Percentiles rank a stretch among this genome's conserved stretches.
Conservation (phyloP, 768 basidiomycete genomes). For the Cyathus striatus region DNA sequence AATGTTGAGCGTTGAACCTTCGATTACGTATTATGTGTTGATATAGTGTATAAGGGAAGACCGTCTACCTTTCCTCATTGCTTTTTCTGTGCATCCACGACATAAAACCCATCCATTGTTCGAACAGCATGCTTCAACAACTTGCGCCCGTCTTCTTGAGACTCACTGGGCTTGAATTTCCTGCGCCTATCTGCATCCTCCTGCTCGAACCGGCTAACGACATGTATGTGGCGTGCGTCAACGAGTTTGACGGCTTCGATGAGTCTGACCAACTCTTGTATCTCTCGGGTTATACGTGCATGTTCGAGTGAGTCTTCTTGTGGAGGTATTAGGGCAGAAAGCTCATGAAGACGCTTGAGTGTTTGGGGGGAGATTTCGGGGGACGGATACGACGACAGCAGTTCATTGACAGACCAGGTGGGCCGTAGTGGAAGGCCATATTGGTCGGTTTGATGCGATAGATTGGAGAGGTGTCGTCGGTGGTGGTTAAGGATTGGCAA, state of each 20-base stretch:
- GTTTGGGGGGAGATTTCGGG: constrained; percentile 55
- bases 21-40: too few species aligned
- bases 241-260: constrained; percentile 80
- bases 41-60: too few species aligned
- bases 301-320: constrained; percentile 51
- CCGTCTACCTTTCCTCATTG: constrained; percentile 6
- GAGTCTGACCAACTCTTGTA: constrained; percentile 69
- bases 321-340: constrained; percentile 72
- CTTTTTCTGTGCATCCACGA: constrained; percentile 51
- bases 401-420: constrained; percentile 76
- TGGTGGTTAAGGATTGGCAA: constrained; percentile 10
- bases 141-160: constrained; percentile 25
- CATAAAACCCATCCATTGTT: constrained; percentile 50
- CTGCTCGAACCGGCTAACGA: constrained; percentile 27
- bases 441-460: constrained; percentile 36
- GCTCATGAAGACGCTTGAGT: constrained; percentile 59
- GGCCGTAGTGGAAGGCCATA: constrained; percentile 62
- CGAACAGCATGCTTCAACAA: constrained; percentile 50
- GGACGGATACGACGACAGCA: constrained; percentile 73
- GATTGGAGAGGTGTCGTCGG: constrained; percentile 8
- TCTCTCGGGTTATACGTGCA: constrained; percentile 43
- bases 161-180: neutral
- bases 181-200: constrained; percentile 33
- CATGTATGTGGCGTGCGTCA: constrained; percentile 28
- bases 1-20: too few species aligned